These are phyloP conservation scores for Trichoderma simmonsii DNA, from an alignment of 2,329 filamentous ascomycete species.

Conservation along the genomic window DNA sequence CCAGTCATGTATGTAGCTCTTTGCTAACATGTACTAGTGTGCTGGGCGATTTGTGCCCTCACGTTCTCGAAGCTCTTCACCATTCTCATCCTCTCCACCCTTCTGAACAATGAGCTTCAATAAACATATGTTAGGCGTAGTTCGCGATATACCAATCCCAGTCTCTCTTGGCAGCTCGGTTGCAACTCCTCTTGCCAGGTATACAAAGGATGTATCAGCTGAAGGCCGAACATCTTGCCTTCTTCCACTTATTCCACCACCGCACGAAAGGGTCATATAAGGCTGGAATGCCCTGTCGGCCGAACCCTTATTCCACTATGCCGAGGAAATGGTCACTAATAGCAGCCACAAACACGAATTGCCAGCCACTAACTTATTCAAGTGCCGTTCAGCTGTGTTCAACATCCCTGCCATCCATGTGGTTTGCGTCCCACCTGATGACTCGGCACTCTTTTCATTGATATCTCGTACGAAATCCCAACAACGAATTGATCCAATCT, in stretches of 20 bases:
- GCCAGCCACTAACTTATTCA: neutral
- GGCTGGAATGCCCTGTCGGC: neutral
- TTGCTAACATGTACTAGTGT: neutral
- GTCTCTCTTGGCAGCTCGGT: neutral
- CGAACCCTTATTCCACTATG: neutral
- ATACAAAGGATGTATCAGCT: neutral
- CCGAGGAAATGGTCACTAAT: neutral
- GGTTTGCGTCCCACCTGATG: neutral
- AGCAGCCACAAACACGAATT: neutral
- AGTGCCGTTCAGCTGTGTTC: neutral
- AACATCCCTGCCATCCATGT: constrained; percentile 9
- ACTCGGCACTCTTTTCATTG: neutral
- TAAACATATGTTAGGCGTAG: neutral
- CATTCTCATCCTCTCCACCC: neutral
- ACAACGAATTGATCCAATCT: neutral
- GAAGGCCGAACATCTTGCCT: neutral
- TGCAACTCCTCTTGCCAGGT: neutral
- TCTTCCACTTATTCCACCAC: neutral
- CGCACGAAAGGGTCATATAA: neutral
- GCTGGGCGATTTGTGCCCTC: neutral
- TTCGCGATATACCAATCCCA: neutral
- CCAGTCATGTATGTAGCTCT: too few relatives aligned
- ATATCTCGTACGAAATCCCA: neutral
- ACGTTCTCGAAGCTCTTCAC: neutral
- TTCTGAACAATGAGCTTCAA: neutral